phyloP scores from a whole-genome alignment of 1,284 basidiomycete species.

The Flammula alnicola region DNA sequence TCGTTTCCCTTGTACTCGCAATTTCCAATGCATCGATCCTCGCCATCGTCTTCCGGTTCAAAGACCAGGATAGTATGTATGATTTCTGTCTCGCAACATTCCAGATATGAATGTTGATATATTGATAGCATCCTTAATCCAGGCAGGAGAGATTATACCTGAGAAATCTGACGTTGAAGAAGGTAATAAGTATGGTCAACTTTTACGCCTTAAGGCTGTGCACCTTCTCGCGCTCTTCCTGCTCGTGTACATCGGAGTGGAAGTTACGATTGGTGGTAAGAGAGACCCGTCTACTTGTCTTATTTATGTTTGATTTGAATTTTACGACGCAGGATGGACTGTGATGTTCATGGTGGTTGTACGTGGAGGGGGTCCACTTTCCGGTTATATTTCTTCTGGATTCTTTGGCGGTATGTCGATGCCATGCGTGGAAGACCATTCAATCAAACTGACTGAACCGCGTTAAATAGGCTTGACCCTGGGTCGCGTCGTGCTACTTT shows the following conservation, averaged over 20 bases:
- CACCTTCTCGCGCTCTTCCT: constrained; percentile 64
- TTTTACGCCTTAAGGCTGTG: constrained; percentile 53
- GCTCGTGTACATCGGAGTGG: constrained; percentile 66
- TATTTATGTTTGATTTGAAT: background rate
- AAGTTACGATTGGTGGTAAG: constrained; percentile 65
- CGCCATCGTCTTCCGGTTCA: constrained; percentile 53
- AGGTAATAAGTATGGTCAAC: constrained; percentile 55
- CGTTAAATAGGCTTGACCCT: constrained; percentile 67
- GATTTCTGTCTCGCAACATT: background rate
- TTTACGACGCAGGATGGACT: constrained; percentile 52
- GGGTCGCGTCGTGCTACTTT: constrained; percentile 57
- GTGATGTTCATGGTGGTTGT: constrained; percentile 58
- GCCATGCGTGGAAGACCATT: no score
- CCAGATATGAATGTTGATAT: background rate
- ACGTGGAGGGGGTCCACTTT: constrained; percentile 47
- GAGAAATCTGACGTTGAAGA: constrained; percentile 27
- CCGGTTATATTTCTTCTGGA: constrained; percentile 56
- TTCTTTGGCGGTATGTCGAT: constrained; percentile 50
- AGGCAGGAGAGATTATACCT: constrained; percentile 25
- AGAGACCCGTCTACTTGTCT: background rate
- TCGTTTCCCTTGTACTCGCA: constrained; percentile 61
- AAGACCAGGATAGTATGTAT: constrained; percentile 49
- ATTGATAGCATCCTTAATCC: constrained; percentile 41
- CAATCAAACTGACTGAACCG: no score
- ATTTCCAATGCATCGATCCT: constrained; percentile 49